Percentiles rank a stretch among this genome's conserved stretches.
Conservation (phyloP, 371 early-diverging fungal species). For the Mortierella sp. region DNA sequence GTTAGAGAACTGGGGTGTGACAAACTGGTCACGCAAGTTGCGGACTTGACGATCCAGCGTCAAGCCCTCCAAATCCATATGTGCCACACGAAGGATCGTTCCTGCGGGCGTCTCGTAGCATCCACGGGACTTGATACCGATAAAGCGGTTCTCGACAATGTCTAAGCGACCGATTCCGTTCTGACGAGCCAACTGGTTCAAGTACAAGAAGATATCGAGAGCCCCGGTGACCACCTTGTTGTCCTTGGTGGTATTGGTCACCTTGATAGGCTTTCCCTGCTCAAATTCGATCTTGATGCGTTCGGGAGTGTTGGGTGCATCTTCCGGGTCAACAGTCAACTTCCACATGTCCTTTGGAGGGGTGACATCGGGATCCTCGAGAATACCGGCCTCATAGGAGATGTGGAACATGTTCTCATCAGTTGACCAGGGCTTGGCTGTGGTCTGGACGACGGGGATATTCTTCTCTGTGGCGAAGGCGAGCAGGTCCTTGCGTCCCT, state of each 20-base stretch:
- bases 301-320: constrained; percentile 96
- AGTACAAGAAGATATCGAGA: constrained; percentile 92
- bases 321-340: constrained; percentile 93
- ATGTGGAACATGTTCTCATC: constrained; percentile 99
- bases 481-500: constrained; percentile 91
- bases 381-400: constrained; percentile 97
- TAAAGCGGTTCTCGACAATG: constrained; percentile 98
- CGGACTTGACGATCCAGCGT: constrained; percentile 96
- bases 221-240: constrained; percentile 71
- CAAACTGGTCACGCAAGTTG: constrained; percentile 88
- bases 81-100: constrained; percentile 93
- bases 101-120: constrained; percentile 99
- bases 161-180: constrained; percentile 98
- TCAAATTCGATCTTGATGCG: constrained; percentile 90
- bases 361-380: constrained; percentile 93
- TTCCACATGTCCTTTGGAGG: constrained; percentile 99
- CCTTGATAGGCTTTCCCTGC: constrained; percentile 89
- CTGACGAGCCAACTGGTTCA: constrained; percentile 94
- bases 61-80: constrained; percentile 95
- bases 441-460: constrained; percentile 95
- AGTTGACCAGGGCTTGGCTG: constrained; percentile 98
- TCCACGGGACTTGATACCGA: constrained; percentile 98
- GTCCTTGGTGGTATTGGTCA: constrained; percentile 81
- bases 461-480: constrained; percentile 92
- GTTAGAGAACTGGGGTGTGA: constrained; percentile 79